phyloP scores from a whole-genome alignment of 768 basidiomycete species.

The Suillus subluteus region DNA sequence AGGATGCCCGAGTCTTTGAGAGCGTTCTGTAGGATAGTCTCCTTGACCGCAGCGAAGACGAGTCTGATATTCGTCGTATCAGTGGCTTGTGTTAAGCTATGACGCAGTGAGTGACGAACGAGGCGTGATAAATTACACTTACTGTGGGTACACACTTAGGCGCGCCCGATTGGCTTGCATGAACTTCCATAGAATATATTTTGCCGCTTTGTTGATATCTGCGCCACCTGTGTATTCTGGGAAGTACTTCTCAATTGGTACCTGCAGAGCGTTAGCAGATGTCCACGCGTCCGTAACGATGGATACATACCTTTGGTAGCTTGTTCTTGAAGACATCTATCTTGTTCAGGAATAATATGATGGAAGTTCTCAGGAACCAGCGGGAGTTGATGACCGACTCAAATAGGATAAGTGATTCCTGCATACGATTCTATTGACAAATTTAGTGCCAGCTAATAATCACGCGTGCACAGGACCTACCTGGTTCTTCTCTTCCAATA shows the following conservation, averaged over 20 bases:
- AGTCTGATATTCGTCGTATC: conserved; percentile 83
- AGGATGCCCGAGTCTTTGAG: conserved; percentile 86
- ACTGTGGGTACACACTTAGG: conserved; percentile 92
- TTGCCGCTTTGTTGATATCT: conserved; percentile 93
- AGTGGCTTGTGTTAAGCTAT: conserved; percentile 83
- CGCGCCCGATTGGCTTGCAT: conserved; percentile 88
- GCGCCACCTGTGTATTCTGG: conserved; percentile 88
- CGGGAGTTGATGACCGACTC: conserved; percentile 80
- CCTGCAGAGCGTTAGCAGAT: conserved; percentile 38
- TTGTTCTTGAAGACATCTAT: conserved; percentile 81
- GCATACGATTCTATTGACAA: conserved; percentile 65
- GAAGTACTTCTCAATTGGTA: conserved; percentile 79
- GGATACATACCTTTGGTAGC: conserved; percentile 49
- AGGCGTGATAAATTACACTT: conserved; percentile 30
- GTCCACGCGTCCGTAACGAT: background rate
- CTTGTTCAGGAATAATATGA: conserved; percentile 73
- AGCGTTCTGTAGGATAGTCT: conserved; percentile 91
- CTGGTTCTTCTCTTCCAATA: conserved; percentile 57
- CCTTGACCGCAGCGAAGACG: conserved; percentile 88
- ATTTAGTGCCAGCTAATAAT: background rate
- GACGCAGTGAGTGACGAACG: background rate
- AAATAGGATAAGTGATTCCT: conserved; percentile 73
- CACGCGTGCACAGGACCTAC: conserved; percentile 21
- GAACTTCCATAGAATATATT: conserved; percentile 94
- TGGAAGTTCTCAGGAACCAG: conserved; percentile 70